Conservation (phyloP, 2,329 filamentous ascomycete genomes). For the Sordariomycetes sp. region DNA sequence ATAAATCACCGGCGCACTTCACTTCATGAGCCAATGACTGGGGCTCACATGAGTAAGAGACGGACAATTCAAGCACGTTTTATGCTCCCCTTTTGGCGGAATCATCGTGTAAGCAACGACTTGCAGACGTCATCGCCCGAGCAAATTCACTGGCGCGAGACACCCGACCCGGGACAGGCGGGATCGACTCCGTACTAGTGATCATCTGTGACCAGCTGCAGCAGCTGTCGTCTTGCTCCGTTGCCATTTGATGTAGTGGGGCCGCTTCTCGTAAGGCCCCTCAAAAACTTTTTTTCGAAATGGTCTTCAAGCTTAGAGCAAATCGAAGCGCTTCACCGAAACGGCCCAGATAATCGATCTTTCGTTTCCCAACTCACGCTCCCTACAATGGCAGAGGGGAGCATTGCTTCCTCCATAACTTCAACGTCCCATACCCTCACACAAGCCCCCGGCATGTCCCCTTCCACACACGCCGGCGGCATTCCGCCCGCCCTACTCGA, state of each 20-base stretch:
- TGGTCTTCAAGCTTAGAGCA: conserved; percentile 1
- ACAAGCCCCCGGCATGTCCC: conserved; percentile 31
- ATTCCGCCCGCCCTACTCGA: conserved; percentile 42
- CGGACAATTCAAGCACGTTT: neutral
- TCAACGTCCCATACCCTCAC: conserved; percentile 56
- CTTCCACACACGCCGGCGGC: conserved; percentile 23
- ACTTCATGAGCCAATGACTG: neutral
- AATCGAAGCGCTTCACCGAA: neutral
- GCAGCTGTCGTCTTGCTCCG: neutral
- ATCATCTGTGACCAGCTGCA: neutral
- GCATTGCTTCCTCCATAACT: conserved; percentile 42
- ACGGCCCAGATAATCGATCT: neutral
- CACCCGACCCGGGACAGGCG: too few species aligned
- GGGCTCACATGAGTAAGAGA: neutral
- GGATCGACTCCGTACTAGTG: too few species aligned
- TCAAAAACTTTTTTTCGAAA: conserved; percentile 6
- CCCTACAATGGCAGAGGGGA: conserved; percentile 10
- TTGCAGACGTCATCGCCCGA: too few species aligned
- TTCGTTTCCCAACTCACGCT: neutral
- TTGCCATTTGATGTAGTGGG: neutral
- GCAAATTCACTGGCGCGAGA: too few species aligned
- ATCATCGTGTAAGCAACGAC: too few species aligned
- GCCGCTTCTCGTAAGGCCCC: neutral
- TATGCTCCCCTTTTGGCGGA: neutral
- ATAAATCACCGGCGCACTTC: neutral